Conservation (phyloP, 345 rosid genomes). For the Angophora floribunda region DNA sequence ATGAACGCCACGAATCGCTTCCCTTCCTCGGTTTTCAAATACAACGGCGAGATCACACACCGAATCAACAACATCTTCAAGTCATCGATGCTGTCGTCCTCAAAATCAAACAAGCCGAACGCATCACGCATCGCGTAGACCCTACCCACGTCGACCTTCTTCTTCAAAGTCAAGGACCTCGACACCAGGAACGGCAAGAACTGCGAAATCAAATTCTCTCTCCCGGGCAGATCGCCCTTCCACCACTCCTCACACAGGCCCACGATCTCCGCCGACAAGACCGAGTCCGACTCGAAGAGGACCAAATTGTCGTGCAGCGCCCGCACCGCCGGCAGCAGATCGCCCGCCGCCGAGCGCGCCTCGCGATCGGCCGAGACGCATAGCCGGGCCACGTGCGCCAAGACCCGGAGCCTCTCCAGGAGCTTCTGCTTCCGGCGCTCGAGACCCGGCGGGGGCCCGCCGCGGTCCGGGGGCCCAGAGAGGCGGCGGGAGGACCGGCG, state of each 20-base stretch:
- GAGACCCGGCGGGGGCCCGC: neutral
- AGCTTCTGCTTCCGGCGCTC: conserved; percentile 10
- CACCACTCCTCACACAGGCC: conserved; percentile 77
- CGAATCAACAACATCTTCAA: conserved; percentile 65
- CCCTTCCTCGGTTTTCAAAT: conserved; percentile 78
- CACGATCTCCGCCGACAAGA: conserved; percentile 49
- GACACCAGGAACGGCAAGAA: conserved; percentile 69
- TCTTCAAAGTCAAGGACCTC: conserved; percentile 66
- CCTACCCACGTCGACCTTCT: conserved; percentile 76
- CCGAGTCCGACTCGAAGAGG: conserved; percentile 60
- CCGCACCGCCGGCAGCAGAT: conserved; percentile 50
- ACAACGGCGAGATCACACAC: conserved; percentile 71
- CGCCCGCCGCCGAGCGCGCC: conserved; percentile 25
- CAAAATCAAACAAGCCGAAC: conserved; percentile 65
- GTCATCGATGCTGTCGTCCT: conserved; percentile 86
- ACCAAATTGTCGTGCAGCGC: conserved; percentile 56
- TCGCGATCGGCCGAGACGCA: conserved; percentile 47
- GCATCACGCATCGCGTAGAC: conserved; percentile 73
- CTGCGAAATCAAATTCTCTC: conserved; percentile 69
- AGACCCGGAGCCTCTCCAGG: conserved; percentile 33
- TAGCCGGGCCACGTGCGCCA: conserved; percentile 25
- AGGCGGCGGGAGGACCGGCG: conserved; percentile 5
- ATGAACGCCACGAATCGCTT: conserved; percentile 60
- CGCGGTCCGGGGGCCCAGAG: neutral
- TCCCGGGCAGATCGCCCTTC: conserved; percentile 46